Base-by-base conservation (phyloP, 2,329 filamentous ascomycete species). In the Colletotrichum salicis region DNA sequence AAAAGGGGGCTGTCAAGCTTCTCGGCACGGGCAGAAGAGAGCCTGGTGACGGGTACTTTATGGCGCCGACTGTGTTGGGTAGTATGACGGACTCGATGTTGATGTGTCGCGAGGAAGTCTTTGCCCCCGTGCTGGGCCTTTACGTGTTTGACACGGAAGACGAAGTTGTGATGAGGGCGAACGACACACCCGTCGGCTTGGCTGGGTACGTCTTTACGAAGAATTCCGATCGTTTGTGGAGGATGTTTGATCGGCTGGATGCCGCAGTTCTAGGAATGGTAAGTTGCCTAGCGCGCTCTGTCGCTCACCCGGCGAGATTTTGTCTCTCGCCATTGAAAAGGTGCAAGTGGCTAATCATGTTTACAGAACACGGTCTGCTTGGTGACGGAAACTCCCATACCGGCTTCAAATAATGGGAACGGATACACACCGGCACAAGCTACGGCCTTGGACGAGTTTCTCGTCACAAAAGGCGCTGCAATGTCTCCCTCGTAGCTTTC, bases 151-250 rank as follows among this genome's bases (percentile, higher is more conserved):
- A 91, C 22, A 91, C 88, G 0, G 92, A 94, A 78, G 89, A 91
- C 59, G 92, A 94, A 73, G 92, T 93, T 22, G 86, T 94, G 33
- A 85, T 87, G 63, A 82, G 91, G 60, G 92, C 93, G 1, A 95
- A 95, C 78, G 82, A 83, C 22, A 84, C 91, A 0, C 90, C 94
- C 67, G 91, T 94, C 27, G 92, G 93, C 3, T 86, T 95, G 19
- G 92, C 93, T 1, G 91, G 90, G 0, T 95, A 95, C 82, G 93
- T 95, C 83, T 94, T 91, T 81, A 92, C 82, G 12, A 78, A 78
- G 72, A 80, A 86, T 76, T 67, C 84, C 4, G 77, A 80, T 61
- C 76, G 85, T 12, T 75, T 81, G n/a, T 78, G 77, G 56, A 79
- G 85, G 11, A 82, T 88, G 2, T 81, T 84, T 2, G 86, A 88